phyloP scores from a whole-genome alignment of 2,329 filamentous ascomycete species.

The Dactylellina haptotyla region DNA sequence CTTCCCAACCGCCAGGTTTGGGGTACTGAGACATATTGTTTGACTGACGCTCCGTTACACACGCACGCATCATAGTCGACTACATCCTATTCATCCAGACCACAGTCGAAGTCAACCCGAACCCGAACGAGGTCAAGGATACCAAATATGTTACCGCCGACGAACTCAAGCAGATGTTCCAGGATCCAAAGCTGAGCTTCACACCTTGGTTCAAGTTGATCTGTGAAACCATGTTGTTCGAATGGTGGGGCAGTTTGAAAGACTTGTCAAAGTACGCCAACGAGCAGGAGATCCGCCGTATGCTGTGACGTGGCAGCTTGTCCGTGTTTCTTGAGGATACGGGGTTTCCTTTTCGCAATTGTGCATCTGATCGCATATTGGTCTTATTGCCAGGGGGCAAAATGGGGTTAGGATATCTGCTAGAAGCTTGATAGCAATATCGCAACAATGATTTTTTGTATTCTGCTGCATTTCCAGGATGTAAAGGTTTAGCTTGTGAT shows the following conservation, averaged over 20 bases:
- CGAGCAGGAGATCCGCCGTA: slow-evolving; percentile 87
- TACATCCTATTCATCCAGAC: slow-evolving; percentile 99
- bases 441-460: too few species aligned
- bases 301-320: slow-evolving; percentile 65
- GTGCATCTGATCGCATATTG: slow-evolving; percentile 12
- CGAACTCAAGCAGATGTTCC: slow-evolving; percentile 84
- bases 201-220: slow-evolving; percentile 99
- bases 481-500: background rate
- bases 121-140: slow-evolving; percentile 87
- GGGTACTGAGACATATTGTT: background rate
- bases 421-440: background rate
- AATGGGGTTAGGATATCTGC: background rate
- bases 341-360: slow-evolving; percentile 4
- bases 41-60: slow-evolving; percentile 66
- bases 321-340: background rate
- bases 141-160: slow-evolving; percentile 84
- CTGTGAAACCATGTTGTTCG: slow-evolving; percentile 95
- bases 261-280: slow-evolving; percentile 86
- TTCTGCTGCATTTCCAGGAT: background rate
- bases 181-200: slow-evolving; percentile 81
- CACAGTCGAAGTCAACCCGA: slow-evolving; percentile 82
- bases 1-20: slow-evolving; percentile 7
- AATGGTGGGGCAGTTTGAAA: slow-evolving; percentile 94
- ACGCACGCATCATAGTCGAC: too few species aligned
- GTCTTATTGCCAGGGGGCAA: slow-evolving; percentile 5